These are phyloP conservation scores for Moesziomyces parantarcticus DNA, from an alignment of 1,284 basidiomycete species.

Conservation along the genomic window DNA sequence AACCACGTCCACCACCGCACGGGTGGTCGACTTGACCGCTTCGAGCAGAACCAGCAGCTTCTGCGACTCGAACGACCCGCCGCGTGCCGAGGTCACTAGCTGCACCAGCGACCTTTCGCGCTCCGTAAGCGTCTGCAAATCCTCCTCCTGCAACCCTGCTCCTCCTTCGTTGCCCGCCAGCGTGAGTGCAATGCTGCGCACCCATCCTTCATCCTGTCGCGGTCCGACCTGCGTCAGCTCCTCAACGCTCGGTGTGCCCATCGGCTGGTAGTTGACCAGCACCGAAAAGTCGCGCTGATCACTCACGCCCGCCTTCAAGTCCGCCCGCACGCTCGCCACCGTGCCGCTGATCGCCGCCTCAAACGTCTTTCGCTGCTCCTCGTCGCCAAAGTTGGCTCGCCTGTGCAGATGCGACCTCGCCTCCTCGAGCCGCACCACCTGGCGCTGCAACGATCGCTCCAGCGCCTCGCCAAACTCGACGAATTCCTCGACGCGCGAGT, in stretches of 20 bases:
- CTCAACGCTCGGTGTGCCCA: constrained; percentile 19
- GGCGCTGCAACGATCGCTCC: constrained; percentile 45
- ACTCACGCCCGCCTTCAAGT: constrained; percentile 12
- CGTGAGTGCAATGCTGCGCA: constrained; percentile 18
- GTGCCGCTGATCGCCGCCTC: constrained; percentile 12
- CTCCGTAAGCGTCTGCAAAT: constrained; percentile 11
- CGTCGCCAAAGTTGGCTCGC: constrained; percentile 11
- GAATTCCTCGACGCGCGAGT: constrained; percentile 55
- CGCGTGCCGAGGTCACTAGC: constrained; percentile 1
- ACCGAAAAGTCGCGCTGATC: constrained; percentile 52
- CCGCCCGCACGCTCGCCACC: constrained; percentile 17
- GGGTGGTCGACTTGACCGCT: constrained; percentile 12
- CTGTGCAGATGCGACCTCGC: constrained; percentile 30
- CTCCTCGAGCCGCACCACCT: constrained; percentile 38
- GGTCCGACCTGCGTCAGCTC: constrained; percentile 33
- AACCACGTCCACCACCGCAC: constrained; percentile 4
- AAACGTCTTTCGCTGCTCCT: constrained; percentile 10
- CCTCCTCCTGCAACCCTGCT: not conserved
- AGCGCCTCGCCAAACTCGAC: constrained; percentile 53
- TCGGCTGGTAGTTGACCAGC: constrained; percentile 44
- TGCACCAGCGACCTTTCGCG: constrained; percentile 16
- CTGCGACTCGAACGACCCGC: not conserved
- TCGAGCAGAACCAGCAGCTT: constrained; percentile 14
- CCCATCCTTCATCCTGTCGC: constrained; percentile 20
- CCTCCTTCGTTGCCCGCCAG: not conserved